A percentile compares a stretch with the other conserved stretches of the same genome.
These are phyloP conservation scores for Ilyonectria destructans DNA, from an alignment of 2,329 filamentous ascomycete species.

Conservation along the genomic window DNA sequence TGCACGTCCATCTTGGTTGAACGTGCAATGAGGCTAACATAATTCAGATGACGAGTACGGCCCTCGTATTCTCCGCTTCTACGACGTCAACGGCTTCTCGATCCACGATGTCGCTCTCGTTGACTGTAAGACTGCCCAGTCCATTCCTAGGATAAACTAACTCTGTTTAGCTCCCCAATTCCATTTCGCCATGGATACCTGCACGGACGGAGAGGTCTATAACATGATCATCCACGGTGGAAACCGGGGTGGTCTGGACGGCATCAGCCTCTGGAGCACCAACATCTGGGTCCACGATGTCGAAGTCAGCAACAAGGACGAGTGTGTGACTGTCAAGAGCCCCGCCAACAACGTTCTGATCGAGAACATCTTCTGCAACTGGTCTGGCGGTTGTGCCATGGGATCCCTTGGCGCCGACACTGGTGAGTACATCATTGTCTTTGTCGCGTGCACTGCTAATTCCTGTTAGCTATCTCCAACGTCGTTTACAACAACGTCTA, in stretches of 20 bases:
- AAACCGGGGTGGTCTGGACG: constrained; percentile 35
- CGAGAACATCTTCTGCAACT: constrained; percentile 45
- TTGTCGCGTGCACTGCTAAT: neutral
- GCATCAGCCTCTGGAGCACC: constrained; percentile 40
- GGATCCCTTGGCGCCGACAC: constrained; percentile 34
- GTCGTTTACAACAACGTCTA: constrained; percentile 44
- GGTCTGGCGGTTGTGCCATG: constrained; percentile 43
- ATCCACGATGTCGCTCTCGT: constrained; percentile 42
- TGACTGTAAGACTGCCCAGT: constrained; percentile 18
- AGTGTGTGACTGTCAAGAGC: constrained; percentile 44
- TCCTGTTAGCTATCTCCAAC: constrained; percentile 33
- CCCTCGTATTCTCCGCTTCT: constrained; percentile 39
- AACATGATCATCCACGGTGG: constrained; percentile 44
- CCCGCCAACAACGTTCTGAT: constrained; percentile 42
- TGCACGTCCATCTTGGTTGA: no score
- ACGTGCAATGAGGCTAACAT: constrained; percentile 8
- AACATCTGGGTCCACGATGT: constrained; percentile 44
- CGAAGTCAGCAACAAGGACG: constrained; percentile 46
- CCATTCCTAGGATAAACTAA: neutral
- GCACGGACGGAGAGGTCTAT: constrained; percentile 39
- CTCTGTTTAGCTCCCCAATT: constrained; percentile 32
- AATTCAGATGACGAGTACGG: constrained; percentile 34
- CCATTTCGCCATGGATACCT: constrained; percentile 41
- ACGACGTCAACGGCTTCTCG: constrained; percentile 39
- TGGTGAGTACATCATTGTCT: constrained; percentile 10